Evolutionary conservation across 352 stramenopile genomes (phyloP), one percentile per base, ranked within the genome.

Genomic region (Pythium phragmiticola): DNA sequence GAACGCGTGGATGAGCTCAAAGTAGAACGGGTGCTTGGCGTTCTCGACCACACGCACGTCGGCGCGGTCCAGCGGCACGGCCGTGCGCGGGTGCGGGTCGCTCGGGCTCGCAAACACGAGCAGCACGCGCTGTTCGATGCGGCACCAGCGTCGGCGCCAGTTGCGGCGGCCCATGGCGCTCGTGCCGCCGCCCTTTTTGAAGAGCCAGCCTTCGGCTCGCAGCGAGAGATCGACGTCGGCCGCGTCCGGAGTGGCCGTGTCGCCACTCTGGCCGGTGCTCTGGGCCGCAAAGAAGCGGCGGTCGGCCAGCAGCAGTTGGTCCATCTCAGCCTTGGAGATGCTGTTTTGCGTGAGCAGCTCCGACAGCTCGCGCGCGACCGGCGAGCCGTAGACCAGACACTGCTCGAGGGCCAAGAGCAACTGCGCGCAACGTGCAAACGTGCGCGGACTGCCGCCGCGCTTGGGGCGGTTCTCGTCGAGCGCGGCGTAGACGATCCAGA

Each of bases 121-220:
- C 48, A 94, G 65, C 56, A 92, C 89, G 34, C 84, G 84, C 30
- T 75, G 75, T 51, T 94, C 85, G 30, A 94, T 78, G 23, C 83
- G 76, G 51, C 85, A 94, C 85, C 85, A 94, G 17, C 85, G 80
- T 17, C 76, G 61, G 9, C 73, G 82, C 85, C 85, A 94, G 62
- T 89, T 94, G 53, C 85, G 81, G 9, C 85, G 76, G 2, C 85
- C 85, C 69, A 94, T 87, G 48, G 73, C 79, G 34, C 79, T 72
- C 6, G 85, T 94, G 19, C 85, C 85, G 2, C 85, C 85, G 21
- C 85, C 85, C 68, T 94, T 94, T 69, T 94, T 94, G 67, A 82
- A 81, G 16, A 94, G 59, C 85, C 85, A 94, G 5, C 85, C 82
- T n/a, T 68, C 60, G 21, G 17, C 46, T 8, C 13, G 26, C 13